Conservation (phyloP, 352 stramenopile species). For the Elongisporangium prolatum region DNA sequence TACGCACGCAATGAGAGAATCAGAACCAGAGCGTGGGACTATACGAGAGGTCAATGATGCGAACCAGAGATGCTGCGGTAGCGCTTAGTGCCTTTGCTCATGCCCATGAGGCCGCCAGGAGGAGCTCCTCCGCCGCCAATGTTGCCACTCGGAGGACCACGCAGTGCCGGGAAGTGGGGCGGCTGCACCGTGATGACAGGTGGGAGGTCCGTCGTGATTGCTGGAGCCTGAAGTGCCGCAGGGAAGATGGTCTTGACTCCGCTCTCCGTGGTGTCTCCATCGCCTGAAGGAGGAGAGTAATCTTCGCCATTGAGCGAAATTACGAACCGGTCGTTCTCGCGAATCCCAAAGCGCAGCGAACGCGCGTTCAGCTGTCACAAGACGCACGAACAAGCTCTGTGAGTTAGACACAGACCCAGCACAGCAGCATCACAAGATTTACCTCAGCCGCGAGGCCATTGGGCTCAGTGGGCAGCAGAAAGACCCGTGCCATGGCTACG, state of each 20-base stretch:
- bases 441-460: constrained; percentile 64
- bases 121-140: constrained; percentile 10
- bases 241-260: neutral
- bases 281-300: constrained; percentile 40
- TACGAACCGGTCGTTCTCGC: constrained; percentile 75
- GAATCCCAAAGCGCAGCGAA: constrained; percentile 66
- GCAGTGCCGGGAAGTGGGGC: constrained; percentile 9
- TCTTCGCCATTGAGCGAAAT: constrained; percentile 66
- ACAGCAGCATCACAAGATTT: constrained; percentile 7
- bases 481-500: constrained; percentile 46
- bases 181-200: constrained; percentile 9
- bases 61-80: constrained; percentile 35
- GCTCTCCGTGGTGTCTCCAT: constrained; percentile 4
- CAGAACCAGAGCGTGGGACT: neutral
- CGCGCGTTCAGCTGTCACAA: constrained; percentile 53
- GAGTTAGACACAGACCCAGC: no score
- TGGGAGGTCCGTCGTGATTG: constrained; percentile 16
- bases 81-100: constrained; percentile 66
- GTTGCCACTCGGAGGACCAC: constrained; percentile 10
- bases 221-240: constrained; percentile 5
- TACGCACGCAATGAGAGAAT: constrained; percentile 3
- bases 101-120: constrained; percentile 20
- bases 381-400: neutral
- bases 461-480: constrained; percentile 50
- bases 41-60: neutral